These are phyloP conservation scores for Claviceps purpurea DNA, from an alignment of 2,329 filamentous ascomycete genomes.

Conservation along the genomic window DNA sequence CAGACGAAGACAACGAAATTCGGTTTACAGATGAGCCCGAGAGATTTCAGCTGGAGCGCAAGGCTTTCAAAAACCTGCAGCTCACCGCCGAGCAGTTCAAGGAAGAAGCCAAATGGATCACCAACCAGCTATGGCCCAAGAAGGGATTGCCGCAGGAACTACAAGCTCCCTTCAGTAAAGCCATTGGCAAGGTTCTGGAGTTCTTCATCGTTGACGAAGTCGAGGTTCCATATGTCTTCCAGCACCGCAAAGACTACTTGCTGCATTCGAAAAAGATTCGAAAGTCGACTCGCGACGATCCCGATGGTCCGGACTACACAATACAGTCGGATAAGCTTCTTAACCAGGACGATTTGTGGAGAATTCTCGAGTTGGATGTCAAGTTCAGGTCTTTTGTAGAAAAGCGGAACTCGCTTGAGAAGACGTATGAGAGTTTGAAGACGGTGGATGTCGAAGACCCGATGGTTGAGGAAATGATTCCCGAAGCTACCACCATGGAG, in stretches of 20 bases:
- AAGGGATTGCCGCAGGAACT: slow-evolving; percentile 63
- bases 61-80: slow-evolving; percentile 71
- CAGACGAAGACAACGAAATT: slow-evolving; percentile 87
- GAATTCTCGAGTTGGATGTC: slow-evolving; percentile 85
- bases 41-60: slow-evolving; percentile 82
- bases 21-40: slow-evolving; percentile 83
- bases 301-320: slow-evolving; percentile 57
- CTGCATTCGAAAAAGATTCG: slow-evolving; percentile 70
- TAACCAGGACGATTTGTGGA: slow-evolving; percentile 88
- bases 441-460: slow-evolving; percentile 51
- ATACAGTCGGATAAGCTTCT: slow-evolving; percentile 77
- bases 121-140: slow-evolving; percentile 77
- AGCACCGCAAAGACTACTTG: slow-evolving; percentile 94
- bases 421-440: slow-evolving; percentile 62
- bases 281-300: slow-evolving; percentile 49
- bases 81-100: slow-evolving; percentile 74
- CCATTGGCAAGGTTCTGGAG: slow-evolving; percentile 82
- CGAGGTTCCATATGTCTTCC: slow-evolving; percentile 95
- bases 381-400: slow-evolving; percentile 90
- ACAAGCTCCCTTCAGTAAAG: slow-evolving; percentile 70
- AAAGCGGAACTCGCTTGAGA: slow-evolving; percentile 75
- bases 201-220: slow-evolving; percentile 92
- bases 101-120: slow-evolving; percentile 87
- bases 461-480: slow-evolving; percentile 72
- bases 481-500: slow-evolving; percentile 71